Percentiles rank a stretch among this genome's conserved stretches.
Evolutionary conservation across 1,139 yeast species (phyloP).

Genomic region (Kazachstania sp.): DNA sequence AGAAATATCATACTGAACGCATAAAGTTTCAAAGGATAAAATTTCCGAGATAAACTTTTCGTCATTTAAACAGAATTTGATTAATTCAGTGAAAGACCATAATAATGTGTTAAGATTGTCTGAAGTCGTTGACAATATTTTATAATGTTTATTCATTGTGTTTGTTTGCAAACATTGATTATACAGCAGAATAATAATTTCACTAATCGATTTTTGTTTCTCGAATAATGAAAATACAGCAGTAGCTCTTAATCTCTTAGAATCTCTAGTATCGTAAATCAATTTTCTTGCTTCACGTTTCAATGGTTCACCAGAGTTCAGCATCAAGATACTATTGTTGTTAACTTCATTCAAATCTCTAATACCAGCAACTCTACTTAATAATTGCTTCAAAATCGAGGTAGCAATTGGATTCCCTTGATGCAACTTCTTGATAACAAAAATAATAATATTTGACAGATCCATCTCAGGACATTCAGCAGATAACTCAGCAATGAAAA

Average conservation of each 20-base stretch:
- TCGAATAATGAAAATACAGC: slow-evolving; percentile 45
- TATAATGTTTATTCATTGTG: slow-evolving; percentile 47
- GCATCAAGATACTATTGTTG: slow-evolving; percentile 49
- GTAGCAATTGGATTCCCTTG: slow-evolving; percentile 55
- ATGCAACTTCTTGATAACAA: slow-evolving; percentile 58
- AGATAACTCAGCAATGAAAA: slow-evolving; percentile 58
- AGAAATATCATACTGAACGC: slow-evolving; percentile 43
- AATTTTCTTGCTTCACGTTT: slow-evolving; percentile 49
- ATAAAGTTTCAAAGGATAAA: slow-evolving; percentile 41
- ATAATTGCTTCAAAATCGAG: slow-evolving; percentile 58
- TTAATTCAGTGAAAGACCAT: slow-evolving; percentile 53
- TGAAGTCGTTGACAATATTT: slow-evolving; percentile 58
- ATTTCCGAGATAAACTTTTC: slow-evolving; percentile 36
- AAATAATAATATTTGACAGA: slow-evolving; percentile 48
- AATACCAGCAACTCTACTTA: slow-evolving; percentile 76
- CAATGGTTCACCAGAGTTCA: slow-evolving; percentile 58
- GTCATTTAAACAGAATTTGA: slow-evolving; percentile 43
- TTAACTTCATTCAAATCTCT: slow-evolving; percentile 38
- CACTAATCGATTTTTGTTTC: slow-evolving; percentile 44
- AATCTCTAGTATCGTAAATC: slow-evolving; percentile 54
- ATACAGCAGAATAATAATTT: slow-evolving; percentile 56
- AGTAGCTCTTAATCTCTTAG: slow-evolving; percentile 42
- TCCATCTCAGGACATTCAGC: slow-evolving; percentile 47
- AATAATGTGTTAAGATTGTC: slow-evolving; percentile 66
- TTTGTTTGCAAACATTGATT: slow-evolving; percentile 41